A percentile compares a stretch with the other conserved stretches of the same genome.
Conservation (phyloP, 176 grass and related monocot genomes). For the Rhynchospora breviuscula region DNA sequence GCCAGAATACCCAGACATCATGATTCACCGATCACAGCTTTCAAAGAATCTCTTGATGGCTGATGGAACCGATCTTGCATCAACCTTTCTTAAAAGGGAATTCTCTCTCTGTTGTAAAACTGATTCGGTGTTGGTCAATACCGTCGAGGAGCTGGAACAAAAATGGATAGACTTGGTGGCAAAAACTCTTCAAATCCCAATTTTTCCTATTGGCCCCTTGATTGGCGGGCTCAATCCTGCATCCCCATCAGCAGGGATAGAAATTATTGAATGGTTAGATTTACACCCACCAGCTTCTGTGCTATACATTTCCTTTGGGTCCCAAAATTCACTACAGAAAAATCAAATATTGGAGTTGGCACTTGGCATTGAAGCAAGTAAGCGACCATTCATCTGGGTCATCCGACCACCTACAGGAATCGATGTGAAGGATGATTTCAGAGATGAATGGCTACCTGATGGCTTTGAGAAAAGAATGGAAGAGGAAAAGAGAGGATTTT, state of each 20-base stretch:
- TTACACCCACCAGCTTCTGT: slow-evolving; percentile 21
- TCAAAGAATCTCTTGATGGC: background rate
- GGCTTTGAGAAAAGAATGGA: slow-evolving; percentile 22
- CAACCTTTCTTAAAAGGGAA: background rate
- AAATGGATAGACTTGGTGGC: slow-evolving; percentile 10
- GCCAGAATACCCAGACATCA: slow-evolving; percentile 10
- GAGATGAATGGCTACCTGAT: slow-evolving; percentile 22
- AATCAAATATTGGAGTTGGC: slow-evolving; percentile 27
- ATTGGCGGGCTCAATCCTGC: background rate
- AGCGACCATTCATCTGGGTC: slow-evolving; percentile 25
- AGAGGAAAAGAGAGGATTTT: background rate
- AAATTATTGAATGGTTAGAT: slow-evolving; percentile 23
- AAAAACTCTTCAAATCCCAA: background rate
- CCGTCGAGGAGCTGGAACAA: slow-evolving; percentile 18
- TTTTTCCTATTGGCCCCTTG: slow-evolving; percentile 21
- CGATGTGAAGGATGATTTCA: slow-evolving; percentile 10
- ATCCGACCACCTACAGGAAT: slow-evolving; percentile 12
- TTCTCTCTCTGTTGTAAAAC: background rate
- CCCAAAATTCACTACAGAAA: slow-evolving; percentile 18
- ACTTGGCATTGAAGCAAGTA: slow-evolving; percentile 6
- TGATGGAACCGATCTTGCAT: too few species aligned
- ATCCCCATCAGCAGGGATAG: background rate
- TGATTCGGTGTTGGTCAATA: slow-evolving; percentile 3
- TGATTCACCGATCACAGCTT: slow-evolving; percentile 25
- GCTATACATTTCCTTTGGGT: slow-evolving; percentile 28